Evolutionary conservation across 1,284 basidiomycete genomes (phyloP), one percentile per base, ranked within the genome.

Genomic region (Tilletiopsis washingtonensis): DNA sequence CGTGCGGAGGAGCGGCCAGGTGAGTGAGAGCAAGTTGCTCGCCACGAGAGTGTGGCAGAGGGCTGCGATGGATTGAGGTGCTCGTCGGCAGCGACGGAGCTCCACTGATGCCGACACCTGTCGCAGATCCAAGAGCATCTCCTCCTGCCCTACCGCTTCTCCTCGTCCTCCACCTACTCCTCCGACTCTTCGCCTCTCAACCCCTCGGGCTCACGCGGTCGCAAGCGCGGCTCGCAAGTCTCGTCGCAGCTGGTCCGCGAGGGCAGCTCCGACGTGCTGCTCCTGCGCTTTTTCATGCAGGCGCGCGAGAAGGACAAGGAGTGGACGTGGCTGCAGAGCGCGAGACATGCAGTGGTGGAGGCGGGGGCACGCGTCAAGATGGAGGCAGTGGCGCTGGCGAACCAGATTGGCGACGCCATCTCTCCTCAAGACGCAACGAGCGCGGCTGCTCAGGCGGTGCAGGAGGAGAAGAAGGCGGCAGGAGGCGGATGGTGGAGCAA

Each of bases 1-100:
- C 50, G 86, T 94, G 56, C 82, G 85, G 61, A 77, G 79, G 6
- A 90, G 86, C 24, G 75, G 81, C 40, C 79, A 51, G 41, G 56
- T 34, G 29, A 9, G 29, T 34, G n/a, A n/a, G n/a, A n/a, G n/a
- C n/a, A n/a, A n/a, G n/a, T n/a, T n/a, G n/a, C n/a, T n/a, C n/a
- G n/a, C n/a, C n/a, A n/a, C n/a, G n/a, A n/a, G n/a, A n/a, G n/a
- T n/a, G n/a, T n/a, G n/a, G n/a, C n/a, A n/a, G n/a, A n/a, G n/a
- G n/a, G n/a, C n/a, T n/a, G n/a, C n/a, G n/a, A n/a, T n/a, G n/a
- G n/a, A n/a, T n/a, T n/a, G n/a, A n/a, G n/a, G n/a, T n/a, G n/a
- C n/a, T n/a, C n/a, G n/a, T n/a, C n/a, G n/a, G n/a, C n/a, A n/a
- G n/a, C n/a, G n/a, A n/a, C n/a, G n/a, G n/a, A n/a, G n/a, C n/a